Evolutionary conservation across 1,284 basidiomycete species (phyloP).

Genomic region (Leccinum angustisporum): DNA sequence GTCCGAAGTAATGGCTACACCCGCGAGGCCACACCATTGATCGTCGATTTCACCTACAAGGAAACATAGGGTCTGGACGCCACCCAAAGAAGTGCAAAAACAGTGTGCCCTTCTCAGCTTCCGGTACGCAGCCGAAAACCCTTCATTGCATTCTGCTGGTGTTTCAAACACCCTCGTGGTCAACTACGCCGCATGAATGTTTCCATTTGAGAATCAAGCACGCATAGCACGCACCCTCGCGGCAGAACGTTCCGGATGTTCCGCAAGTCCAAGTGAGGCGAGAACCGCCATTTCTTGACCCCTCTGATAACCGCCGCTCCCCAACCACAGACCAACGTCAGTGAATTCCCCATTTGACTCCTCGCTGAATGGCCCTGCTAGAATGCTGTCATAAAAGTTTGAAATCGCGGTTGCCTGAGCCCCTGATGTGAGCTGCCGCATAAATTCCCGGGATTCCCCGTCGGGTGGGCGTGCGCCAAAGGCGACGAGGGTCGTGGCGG

Average conservation of each 20-base stretch:
- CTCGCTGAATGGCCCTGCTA: constrained; percentile 53
- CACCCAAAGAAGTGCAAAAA: constrained; percentile 14
- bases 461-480: constrained; percentile 5
- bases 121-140: constrained; percentile 8
- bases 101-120: constrained; percentile 6
- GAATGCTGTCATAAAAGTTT: constrained; percentile 47
- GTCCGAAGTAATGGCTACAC: constrained; percentile 14
- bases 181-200: constrained; percentile 16
- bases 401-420: constrained; percentile 42
- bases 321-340: constrained; percentile 53
- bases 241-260: constrained; percentile 3
- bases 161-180: constrained; percentile 13
- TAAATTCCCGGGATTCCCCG: constrained; percentile 5
- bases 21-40: constrained; percentile 23
- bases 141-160: constrained; percentile 12
- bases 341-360: constrained; percentile 48
- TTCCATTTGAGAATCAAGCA: constrained; percentile 2
- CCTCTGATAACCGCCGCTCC: constrained; percentile 37
- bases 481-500: constrained; percentile 14
- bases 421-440: constrained; percentile 35
- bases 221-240: constrained; percentile 2
- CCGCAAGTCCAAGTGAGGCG: constrained; percentile 10
- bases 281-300: constrained; percentile 11
- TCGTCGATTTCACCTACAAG: constrained; percentile 14
- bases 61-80: constrained; percentile 19